phyloP scores from a whole-genome alignment of 1,139 yeast species.

The Magnusiomyces tetraspermus region DNA sequence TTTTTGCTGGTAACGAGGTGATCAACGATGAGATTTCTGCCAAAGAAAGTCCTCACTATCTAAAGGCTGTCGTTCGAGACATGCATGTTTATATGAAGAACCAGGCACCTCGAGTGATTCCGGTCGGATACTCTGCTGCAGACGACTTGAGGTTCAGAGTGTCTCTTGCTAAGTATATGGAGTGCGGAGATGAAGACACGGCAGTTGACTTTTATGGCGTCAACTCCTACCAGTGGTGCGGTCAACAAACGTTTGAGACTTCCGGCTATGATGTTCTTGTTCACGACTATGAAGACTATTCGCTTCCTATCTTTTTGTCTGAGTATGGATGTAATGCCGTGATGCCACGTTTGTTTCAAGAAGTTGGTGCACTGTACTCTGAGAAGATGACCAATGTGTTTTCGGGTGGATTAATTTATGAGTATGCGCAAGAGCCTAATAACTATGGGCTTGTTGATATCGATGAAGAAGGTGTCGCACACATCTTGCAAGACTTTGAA shows the following conservation, averaged over 20 bases:
- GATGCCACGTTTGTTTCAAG: slow-evolving; percentile 56
- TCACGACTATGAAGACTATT: slow-evolving; percentile 49
- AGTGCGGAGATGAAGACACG: slow-evolving; percentile 56
- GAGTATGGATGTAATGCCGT: slow-evolving; percentile 63
- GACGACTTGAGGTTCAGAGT: slow-evolving; percentile 64
- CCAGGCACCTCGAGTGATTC: slow-evolving; percentile 62
- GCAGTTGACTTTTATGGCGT: slow-evolving; percentile 82
- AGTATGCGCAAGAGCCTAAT: slow-evolving; percentile 59
- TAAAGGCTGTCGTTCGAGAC: slow-evolving; percentile 88
- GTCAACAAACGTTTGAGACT: slow-evolving; percentile 46
- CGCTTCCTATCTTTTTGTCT: slow-evolving; percentile 76
- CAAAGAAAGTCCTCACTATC: slow-evolving; percentile 46
- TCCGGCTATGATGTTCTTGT: slow-evolving; percentile 65
- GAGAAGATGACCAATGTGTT: slow-evolving; percentile 41
- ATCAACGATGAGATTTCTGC: slow-evolving; percentile 77
- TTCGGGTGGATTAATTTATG: slow-evolving; percentile 75
- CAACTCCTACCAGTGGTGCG: slow-evolving; percentile 89
- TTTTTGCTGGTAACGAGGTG: slow-evolving; percentile 88
- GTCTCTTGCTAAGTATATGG: slow-evolving; percentile 72
- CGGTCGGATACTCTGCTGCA: slow-evolving; percentile 91
- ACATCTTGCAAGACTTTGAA: slow-evolving; percentile 45
- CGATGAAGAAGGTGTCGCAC: slow-evolving; percentile 35
- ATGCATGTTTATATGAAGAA: slow-evolving; percentile 69
- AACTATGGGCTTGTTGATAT: slow-evolving; percentile 62
- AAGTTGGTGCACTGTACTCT: slow-evolving; percentile 47